Evolutionary conservation across 2,329 filamentous ascomycete species (phyloP).

Genomic region (Decorospora gaudefroyi): DNA sequence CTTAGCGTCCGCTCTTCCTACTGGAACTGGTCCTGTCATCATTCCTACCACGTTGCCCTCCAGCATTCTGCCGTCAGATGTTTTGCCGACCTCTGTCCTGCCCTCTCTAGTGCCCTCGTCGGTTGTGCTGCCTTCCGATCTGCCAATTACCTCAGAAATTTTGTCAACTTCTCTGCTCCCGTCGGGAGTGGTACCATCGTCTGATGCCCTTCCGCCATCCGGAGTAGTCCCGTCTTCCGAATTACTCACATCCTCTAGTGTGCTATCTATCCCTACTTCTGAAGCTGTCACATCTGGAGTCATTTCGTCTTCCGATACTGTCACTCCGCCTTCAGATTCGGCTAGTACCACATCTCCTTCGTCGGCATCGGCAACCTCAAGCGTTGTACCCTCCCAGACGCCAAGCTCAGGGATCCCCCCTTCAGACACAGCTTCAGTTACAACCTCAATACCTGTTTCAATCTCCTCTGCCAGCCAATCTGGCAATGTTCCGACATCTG

Average conservation of each 20-base stretch:
- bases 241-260: constrained; percentile 6
- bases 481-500: constrained; percentile 26
- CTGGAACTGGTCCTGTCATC: constrained; percentile 19
- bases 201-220: constrained; percentile 3
- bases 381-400: constrained; percentile 1
- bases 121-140: constrained; percentile 3
- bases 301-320: constrained; percentile 11
- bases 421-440: constrained; percentile 12
- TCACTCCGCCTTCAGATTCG: constrained; percentile 14
- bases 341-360: constrained; percentile 13
- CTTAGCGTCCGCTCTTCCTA: constrained; percentile 20
- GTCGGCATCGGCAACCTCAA: constrained; percentile 4
- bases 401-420: constrained; percentile 11
- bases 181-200: neutral
- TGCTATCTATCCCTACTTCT: constrained; percentile 10
- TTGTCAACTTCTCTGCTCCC: neutral
- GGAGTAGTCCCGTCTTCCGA: constrained; percentile 14
- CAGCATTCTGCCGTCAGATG: constrained; percentile 12
- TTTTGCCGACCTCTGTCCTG: constrained; percentile 13
- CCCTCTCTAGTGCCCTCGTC: constrained; percentile 8
- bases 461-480: constrained; percentile 12
- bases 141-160: constrained; percentile 9
- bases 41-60: constrained; percentile 12
- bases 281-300: constrained; percentile 17
- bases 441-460: constrained; percentile 12